These are phyloP conservation scores for Fraxinus velutina DNA, from an alignment of 305 asterid genomes.

Conservation along the genomic window DNA sequence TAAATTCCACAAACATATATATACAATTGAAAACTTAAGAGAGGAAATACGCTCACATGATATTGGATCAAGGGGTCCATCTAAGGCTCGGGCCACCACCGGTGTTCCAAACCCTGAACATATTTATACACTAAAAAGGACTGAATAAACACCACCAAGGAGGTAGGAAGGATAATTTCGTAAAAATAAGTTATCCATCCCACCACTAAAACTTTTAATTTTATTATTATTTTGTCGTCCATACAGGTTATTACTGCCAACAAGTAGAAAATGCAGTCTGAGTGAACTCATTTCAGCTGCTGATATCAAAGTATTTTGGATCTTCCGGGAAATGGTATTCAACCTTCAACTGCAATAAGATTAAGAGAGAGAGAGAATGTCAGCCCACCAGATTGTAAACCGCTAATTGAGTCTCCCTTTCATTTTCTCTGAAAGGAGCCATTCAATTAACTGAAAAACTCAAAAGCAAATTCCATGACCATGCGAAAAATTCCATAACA, in stretches of 20 bases:
- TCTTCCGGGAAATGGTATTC: slow-evolving; percentile 71
- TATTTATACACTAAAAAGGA: neutral
- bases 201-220: neutral
- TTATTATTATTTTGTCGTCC: slow-evolving; percentile 9
- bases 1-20: too few relatives aligned
- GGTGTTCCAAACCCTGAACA: neutral
- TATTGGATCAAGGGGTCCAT: neutral
- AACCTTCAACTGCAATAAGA: slow-evolving; percentile 54
- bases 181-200: neutral
- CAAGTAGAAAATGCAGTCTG: slow-evolving; percentile 3
- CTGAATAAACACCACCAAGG: neutral
- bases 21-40: neutral
- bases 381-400: neutral
- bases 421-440: neutral
- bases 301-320: slow-evolving; percentile 61
- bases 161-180: neutral
- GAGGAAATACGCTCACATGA: neutral
- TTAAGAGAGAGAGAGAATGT: neutral
- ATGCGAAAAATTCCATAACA: neutral
- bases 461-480: neutral
- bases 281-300: slow-evolving; percentile 35
- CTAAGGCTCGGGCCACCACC: neutral
- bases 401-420: neutral
- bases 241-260: slow-evolving; percentile 22
- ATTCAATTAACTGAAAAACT: neutral